Evolutionary conservation across 2,329 filamentous ascomycete genomes (phyloP).

Genomic region (Thyridium curvatum): DNA sequence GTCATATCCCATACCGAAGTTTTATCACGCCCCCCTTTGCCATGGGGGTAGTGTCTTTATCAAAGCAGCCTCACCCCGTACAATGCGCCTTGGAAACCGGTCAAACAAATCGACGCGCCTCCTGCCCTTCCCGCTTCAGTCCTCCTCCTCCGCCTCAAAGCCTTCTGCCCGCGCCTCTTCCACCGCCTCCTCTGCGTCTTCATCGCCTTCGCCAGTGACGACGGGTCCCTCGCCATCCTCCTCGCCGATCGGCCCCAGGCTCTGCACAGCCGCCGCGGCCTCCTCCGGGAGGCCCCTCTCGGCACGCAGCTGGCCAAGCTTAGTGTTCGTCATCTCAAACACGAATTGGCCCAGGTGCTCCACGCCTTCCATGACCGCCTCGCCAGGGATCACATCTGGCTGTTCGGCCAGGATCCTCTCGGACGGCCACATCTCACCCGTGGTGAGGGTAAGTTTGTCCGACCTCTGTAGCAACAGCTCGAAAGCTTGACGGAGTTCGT

Average conservation of each 20-base stretch:
- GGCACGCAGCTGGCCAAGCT: constrained; percentile 40
- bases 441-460: constrained; percentile 74
- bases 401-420: constrained; percentile 42
- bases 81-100: not conserved
- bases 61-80: not conserved
- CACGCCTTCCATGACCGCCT: constrained; percentile 77
- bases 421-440: constrained; percentile 80
- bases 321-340: constrained; percentile 82
- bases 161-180: constrained; percentile 9
- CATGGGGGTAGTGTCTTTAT: not conserved
- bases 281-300: constrained; percentile 24
- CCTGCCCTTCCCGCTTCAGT: not conserved
- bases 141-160: constrained; percentile 21
- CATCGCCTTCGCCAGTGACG: not conserved
- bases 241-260: constrained; percentile 11
- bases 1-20: not conserved
- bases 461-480: constrained; percentile 69
- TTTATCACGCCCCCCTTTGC: not conserved
- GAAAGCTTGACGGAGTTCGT: constrained; percentile 84
- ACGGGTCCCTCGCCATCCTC: constrained; percentile 3
- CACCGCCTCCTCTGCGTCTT: not conserved
- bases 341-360: constrained; percentile 97
- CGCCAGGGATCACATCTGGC: constrained; percentile 41
- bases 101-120: not conserved
- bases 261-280: constrained; percentile 18